phyloP scores from a whole-genome alignment of 495 filamentous ascomycete species.

The Penicillium antarcticum region DNA sequence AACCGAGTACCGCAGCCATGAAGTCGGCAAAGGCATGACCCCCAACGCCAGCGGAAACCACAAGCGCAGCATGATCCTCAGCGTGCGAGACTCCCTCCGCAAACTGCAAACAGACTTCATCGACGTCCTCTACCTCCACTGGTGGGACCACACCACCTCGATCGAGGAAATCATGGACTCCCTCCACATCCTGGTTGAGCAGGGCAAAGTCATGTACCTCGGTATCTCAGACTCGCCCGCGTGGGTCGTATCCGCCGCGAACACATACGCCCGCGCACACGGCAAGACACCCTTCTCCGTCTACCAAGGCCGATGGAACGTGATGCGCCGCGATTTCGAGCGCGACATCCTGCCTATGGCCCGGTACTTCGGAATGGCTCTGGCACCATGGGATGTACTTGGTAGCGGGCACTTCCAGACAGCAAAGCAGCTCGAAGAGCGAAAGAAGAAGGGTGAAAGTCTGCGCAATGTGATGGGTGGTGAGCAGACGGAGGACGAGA shows the following conservation, averaged over 20 bases:
- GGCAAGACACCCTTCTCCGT: conserved; percentile 61
- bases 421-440: conserved; percentile 24
- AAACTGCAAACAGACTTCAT: conserved; percentile 65
- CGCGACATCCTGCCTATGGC: conserved; percentile 58
- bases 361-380: conserved; percentile 52
- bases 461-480: conserved; percentile 17
- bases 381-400: conserved; percentile 55
- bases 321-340: conserved; percentile 51
- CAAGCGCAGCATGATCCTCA: conserved; percentile 49
- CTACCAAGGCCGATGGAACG: conserved; percentile 65
- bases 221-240: conserved; percentile 62
- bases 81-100: conserved; percentile 51
- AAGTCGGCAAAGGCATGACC: conserved; percentile 41
- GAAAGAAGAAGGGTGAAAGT: conserved; percentile 28
- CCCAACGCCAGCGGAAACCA: conserved; percentile 56
- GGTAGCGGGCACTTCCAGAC: conserved; percentile 54
- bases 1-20: conserved; percentile 29
- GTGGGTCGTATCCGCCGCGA: conserved; percentile 59
- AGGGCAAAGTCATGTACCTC: conserved; percentile 61
- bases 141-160: conserved; percentile 56
- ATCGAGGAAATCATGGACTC: conserved; percentile 61
- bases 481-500: conserved; percentile 37
- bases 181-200: conserved; percentile 52
- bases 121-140: conserved; percentile 62
- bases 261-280: conserved; percentile 56